Conservation (phyloP, 768 basidiomycete species). For the Tricholoma furcatifolium region DNA sequence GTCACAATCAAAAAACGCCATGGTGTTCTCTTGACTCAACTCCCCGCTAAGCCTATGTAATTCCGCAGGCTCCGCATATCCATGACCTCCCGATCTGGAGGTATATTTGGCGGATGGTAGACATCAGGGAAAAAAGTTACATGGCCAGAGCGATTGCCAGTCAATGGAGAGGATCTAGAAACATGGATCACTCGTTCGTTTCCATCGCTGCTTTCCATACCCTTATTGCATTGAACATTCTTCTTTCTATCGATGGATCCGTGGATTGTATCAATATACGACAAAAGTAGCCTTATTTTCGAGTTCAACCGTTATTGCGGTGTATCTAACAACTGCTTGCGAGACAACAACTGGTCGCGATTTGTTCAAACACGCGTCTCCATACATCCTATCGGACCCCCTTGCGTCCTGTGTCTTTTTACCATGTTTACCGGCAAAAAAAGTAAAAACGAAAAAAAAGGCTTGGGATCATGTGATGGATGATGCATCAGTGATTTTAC, state of each 20-base stretch:
- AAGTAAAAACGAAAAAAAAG: too few species aligned
- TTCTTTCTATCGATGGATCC: too few species aligned
- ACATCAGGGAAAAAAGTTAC: background rate
- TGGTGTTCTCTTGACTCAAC: conserved; percentile 85
- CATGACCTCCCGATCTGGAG: background rate
- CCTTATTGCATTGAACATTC: background rate
- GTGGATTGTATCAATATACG: background rate
- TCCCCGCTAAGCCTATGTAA: conserved; percentile 87
- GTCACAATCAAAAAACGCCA: conserved; percentile 96
- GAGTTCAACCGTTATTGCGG: background rate
- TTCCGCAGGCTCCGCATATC: background rate
- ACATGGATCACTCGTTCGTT: conserved; percentile 6
- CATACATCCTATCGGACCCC: too few species aligned
- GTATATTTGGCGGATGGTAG: background rate
- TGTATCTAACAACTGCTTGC: too few species aligned
- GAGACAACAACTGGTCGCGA: too few species aligned
- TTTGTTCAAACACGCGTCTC: too few species aligned
- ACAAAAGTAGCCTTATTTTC: background rate
- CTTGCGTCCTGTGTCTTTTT: too few species aligned
- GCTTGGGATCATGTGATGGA: too few species aligned
- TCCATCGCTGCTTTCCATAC: conserved; percentile 1
- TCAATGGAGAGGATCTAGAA: background rate
- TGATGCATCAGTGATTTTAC: too few species aligned
- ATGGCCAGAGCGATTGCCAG: background rate
- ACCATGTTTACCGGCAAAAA: too few species aligned